A percentile compares a stretch with the other conserved stretches of the same genome.
These are phyloP conservation scores for Cyclanthera cordifolia DNA, from an alignment of 306 rosid genomes.

Conservation along the genomic window DNA sequence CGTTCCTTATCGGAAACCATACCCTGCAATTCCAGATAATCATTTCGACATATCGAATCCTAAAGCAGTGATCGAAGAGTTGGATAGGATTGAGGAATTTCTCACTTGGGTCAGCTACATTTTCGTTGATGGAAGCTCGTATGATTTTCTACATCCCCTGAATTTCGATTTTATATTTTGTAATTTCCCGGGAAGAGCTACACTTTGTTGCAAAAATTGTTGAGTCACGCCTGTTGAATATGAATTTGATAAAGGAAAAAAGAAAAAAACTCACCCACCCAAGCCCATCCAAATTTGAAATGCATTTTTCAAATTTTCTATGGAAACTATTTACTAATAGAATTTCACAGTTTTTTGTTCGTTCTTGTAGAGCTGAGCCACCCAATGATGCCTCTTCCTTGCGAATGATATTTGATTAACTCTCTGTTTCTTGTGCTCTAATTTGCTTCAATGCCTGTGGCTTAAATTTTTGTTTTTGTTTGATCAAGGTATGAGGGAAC, in stretches of 20 bases:
- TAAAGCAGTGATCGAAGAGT: conserved; percentile 50
- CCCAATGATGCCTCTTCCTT: not conserved
- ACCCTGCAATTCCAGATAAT: conserved; percentile 54
- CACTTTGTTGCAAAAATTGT: not conserved
- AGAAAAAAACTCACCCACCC: not conserved
- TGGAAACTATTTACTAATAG: not conserved
- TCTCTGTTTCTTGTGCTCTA: not conserved
- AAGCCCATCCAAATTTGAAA: not conserved
- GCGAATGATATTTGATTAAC: not conserved
- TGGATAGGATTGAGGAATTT: conserved; percentile 93
- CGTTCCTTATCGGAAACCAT: conserved; percentile 48
- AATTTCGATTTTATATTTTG: not conserved
- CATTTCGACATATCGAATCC: conserved; percentile 37
- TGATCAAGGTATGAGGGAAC: conserved; percentile 82
- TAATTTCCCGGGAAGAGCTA: not conserved
- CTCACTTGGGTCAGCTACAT: conserved; percentile 87
- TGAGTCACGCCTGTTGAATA: not conserved
- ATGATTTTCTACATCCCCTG: conserved; percentile 16
- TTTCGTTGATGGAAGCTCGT: conserved; percentile 83
- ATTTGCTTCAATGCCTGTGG: not conserved
- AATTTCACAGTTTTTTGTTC: not conserved
- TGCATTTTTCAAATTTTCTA: not conserved
- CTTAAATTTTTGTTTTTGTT: not conserved
- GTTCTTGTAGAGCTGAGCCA: not conserved
- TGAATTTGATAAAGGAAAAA: too few species aligned